Base-by-base conservation (phyloP, 352 stramenopile species). In the Hyaloperonospora brassicae region DNA sequence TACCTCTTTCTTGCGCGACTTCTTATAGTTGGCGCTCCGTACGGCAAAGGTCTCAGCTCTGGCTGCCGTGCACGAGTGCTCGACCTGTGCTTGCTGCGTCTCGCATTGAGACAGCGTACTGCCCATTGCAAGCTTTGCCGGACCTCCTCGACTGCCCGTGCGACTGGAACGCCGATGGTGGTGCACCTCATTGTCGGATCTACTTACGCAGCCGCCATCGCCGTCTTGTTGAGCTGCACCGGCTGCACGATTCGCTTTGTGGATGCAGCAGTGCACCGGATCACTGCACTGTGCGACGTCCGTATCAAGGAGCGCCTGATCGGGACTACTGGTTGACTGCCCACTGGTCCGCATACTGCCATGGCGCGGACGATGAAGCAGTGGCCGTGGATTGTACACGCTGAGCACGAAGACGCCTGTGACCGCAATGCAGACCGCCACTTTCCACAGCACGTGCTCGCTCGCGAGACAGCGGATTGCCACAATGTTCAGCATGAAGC, bases 21-120 rank as follows among this genome's bases (percentile, higher is more conserved):
- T 86, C 56, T 89, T 93, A 73, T 93, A 93, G 21, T 93, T 78
- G 5, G 73, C 56, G 47, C 79, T 85, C 1, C 82, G 80, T 35
- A 93, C 67, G 21, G 66, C 64, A 42, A 93, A 93, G 1, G 74
- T 83, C 47, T 89, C 73, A 2, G 73, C 79, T 17, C 55, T 61
- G 2, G 75, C 70, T 1, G 64, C 68, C 1, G 76, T 62, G 64
- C 72, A 87, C 4, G 70, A 69, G 47, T 89, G 79, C 8, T 77
- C 64, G 13, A 79, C 61, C 34, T 78, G 17, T 82, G 47, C 66
- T 82, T 0, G 73, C 46, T 72, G 66, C 69, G 73, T 72, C n/a
- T 76, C 55, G 1, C 68, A 77, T 23, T 43, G 74, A 22, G 44
- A 57, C 76, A 89, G 85, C 1, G 79, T 84, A 31, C 64, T 77